Base-by-base conservation (phyloP, 768 basidiomycete species). In the Pholiota molesta region DNA sequence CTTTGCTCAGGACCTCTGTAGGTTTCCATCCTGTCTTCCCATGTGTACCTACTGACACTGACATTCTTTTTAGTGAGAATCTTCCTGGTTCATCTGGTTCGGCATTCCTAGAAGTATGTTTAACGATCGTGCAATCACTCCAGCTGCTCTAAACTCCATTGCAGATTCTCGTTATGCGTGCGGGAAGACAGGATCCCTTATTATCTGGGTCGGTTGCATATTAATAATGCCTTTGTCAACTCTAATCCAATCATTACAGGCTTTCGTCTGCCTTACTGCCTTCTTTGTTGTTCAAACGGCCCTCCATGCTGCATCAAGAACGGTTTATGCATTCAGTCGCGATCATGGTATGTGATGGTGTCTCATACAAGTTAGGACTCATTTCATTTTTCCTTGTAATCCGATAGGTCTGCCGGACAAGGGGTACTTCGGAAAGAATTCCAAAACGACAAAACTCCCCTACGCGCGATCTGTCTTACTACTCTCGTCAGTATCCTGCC, bases 211-310 rank as follows among this genome's bases (percentile, higher is more conserved):
- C 71, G 55, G 63, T 61, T 10, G n/a, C 28, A n/a, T 5, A 31
- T 16, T 33, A 23, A 17, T 35, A 26, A 35, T 23, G 17, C 33
- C n/a, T 23, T 1, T 17, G 26, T 51, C 37, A 7, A 28, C 16
- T 42, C n/a, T 47, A 57, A 40, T 62, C 35, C 1, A 11, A 21
- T 1, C 28, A 51, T n/a, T 19, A 33, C 55, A 88, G 88, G 80
- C 79, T 14, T 87, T 89, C 63, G 90, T 93, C 31, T 94, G 93
- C 79, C 71, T 92, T 60, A 92, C 93, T 16, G 94, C 94, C 0
- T 95, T 94, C 78, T 92, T 92, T 72, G 91, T 93, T 59, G 87
- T 86, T 17, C 91, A 92, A 73, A 88, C 85, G 14, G 88, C 92
- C 11, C 80, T 93, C 6, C 94, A 96, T 67, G 94, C 94, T 23